Conservation (phyloP, 306 rosid species). For the Ziziphus jujuba region DNA sequence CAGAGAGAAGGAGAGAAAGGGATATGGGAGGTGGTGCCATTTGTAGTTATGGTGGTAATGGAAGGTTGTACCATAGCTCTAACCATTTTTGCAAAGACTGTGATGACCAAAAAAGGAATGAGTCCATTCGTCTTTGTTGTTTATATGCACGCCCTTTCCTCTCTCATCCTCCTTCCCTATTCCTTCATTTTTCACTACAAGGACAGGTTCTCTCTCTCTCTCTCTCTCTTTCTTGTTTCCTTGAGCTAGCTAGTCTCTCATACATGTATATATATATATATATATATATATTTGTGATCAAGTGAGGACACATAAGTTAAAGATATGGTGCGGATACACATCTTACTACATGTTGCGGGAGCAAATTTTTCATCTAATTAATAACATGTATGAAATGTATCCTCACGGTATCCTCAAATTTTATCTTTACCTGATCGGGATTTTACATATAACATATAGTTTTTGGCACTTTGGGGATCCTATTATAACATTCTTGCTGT, state of each 20-base stretch:
- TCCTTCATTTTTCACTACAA: conserved; percentile 46
- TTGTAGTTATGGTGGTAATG: conserved; percentile 57
- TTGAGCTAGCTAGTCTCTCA: neutral
- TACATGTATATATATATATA: too few species aligned
- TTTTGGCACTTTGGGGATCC: conserved; percentile 2
- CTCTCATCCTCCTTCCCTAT: conserved; percentile 51
- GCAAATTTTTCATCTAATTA: too few species aligned
- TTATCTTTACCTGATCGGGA: too few species aligned
- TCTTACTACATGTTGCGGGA: too few species aligned
- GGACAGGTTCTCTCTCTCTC: conserved; percentile 32
- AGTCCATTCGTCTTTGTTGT: conserved; percentile 69
- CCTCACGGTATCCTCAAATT: too few species aligned
- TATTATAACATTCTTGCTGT: neutral
- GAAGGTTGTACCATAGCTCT: conserved; percentile 67
- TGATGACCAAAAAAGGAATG: conserved; percentile 61
- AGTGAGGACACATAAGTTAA: too few species aligned
- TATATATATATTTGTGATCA: too few species aligned
- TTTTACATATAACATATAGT: too few species aligned
- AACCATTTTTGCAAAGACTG: conserved; percentile 65
- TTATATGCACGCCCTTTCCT: conserved; percentile 54
- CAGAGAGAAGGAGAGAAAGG: neutral
- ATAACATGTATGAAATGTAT: too few species aligned
- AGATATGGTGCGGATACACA: too few species aligned
- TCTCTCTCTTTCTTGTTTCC: neutral
- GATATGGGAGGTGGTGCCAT: conserved; percentile 42